A percentile compares a stretch with the other conserved stretches of the same genome.
Conservation (phyloP, 176 grass and related monocot genomes). For the Pharus latifolius region DNA sequence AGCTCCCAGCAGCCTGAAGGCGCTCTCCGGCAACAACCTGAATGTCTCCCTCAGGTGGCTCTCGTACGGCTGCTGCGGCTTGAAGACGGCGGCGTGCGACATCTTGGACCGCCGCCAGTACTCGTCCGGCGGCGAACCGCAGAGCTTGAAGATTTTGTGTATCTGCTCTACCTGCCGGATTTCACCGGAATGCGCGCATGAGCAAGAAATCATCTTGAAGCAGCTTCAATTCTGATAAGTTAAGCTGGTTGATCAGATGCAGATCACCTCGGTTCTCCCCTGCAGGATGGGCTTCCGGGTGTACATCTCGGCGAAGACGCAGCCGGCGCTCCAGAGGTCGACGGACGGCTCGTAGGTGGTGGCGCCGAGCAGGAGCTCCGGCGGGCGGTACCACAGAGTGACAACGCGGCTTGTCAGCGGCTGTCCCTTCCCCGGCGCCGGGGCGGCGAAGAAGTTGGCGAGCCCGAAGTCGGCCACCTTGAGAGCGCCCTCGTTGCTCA, state of each 20-base stretch:
- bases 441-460: constrained; percentile 36
- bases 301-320: constrained; percentile 87
- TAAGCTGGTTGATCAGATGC: background rate
- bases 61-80: constrained; percentile 49
- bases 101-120: constrained; percentile 55
- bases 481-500: constrained; percentile 59
- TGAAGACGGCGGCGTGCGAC: constrained; percentile 60
- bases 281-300: constrained; percentile 61
- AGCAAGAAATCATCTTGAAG: background rate
- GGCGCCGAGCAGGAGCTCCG: constrained; percentile 81
- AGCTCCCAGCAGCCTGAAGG: constrained; percentile 38
- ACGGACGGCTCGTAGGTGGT: constrained; percentile 68
- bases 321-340: constrained; percentile 91
- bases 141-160: constrained; percentile 96
- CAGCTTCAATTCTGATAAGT: background rate
- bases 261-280: constrained; percentile 76
- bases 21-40: constrained; percentile 23
- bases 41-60: constrained; percentile 49
- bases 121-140: constrained; percentile 63
- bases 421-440: background rate
- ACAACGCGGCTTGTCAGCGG: constrained; percentile 74
- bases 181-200: too few relatives aligned
- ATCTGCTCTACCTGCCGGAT: constrained; percentile 78
- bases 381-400: constrained; percentile 92
- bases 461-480: constrained; percentile 98